Evolutionary conservation across 768 basidiomycete species (phyloP).

Genomic region (Holtermanniella nyarrowii): DNA sequence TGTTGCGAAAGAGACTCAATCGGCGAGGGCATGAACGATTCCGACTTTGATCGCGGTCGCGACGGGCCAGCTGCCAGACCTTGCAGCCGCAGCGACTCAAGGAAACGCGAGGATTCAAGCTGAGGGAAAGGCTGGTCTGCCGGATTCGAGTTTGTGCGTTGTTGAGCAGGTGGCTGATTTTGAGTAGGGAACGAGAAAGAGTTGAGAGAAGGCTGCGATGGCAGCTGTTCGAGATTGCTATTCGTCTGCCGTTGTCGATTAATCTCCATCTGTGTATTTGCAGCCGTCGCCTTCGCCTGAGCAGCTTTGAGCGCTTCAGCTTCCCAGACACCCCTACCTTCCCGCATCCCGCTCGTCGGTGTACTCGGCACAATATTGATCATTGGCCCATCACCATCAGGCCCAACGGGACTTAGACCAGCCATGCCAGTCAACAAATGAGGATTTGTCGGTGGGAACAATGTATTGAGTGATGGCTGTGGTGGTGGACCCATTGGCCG

Average conservation of each 20-base stretch:
- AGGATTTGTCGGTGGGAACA: slow-evolving; percentile 29
- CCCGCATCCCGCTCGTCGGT: slow-evolving; percentile 31
- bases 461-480: not conserved
- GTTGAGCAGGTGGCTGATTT: not conserved
- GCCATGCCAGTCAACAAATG: slow-evolving; percentile 30
- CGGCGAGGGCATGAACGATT: slow-evolving; percentile 22
- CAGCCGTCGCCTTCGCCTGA: not conserved
- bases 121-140: not conserved
- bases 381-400: slow-evolving; percentile 31
- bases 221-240: too few relatives aligned
- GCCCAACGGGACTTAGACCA: slow-evolving; percentile 33
- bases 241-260: too few relatives aligned
- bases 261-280: not conserved
- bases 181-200: not conserved
- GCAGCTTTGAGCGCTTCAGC: slow-evolving; percentile 7
- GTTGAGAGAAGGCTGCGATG: not conserved
- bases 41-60: slow-evolving; percentile 33
- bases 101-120: not conserved
- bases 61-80: not conserved
- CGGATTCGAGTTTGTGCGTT: not conserved
- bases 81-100: not conserved
- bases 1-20: not conserved
- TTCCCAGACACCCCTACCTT: slow-evolving; percentile 28
- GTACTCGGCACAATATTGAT: slow-evolving; percentile 36
- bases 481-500: not conserved